Evolutionary conservation across 331 rosid genomes (phyloP).

Genomic region (Quercus phellos): DNA sequence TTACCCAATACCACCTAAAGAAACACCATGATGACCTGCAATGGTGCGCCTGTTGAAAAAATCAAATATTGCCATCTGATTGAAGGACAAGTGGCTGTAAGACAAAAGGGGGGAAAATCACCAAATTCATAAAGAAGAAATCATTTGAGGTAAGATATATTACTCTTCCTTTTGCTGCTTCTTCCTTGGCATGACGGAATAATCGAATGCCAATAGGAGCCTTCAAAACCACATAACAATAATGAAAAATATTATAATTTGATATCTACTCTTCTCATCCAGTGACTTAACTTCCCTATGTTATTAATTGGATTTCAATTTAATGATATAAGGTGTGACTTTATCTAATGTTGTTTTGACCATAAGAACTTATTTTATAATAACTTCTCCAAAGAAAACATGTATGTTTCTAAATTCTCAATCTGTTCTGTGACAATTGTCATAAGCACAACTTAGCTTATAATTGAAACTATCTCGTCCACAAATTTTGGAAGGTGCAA

Average conservation of each 20-base stretch:
- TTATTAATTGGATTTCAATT: background rate
- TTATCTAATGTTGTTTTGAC: too few relatives aligned
- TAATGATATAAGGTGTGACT: too few relatives aligned
- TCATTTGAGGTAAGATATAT: conserved; percentile 3
- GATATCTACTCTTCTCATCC: background rate
- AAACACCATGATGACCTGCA: conserved; percentile 25
- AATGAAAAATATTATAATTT: background rate
- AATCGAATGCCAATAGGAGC: conserved; percentile 22
- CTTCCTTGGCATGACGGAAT: conserved; percentile 19
- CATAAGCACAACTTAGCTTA: background rate
- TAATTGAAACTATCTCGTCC: background rate
- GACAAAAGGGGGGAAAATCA: background rate
- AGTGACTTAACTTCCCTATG: background rate
- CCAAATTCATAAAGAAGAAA: background rate
- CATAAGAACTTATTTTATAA: too few relatives aligned
- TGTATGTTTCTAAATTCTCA: background rate
- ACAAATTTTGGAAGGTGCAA: background rate
- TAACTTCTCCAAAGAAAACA: background rate
- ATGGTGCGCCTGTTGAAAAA: conserved; percentile 2
- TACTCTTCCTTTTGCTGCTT: conserved; percentile 34
- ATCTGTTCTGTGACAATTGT: background rate
- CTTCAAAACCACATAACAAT: conserved; percentile 1
- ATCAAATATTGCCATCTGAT: conserved; percentile 20
- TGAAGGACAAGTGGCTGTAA: background rate
- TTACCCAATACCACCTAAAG: conserved; percentile 45